Base-by-base conservation (phyloP, 805 yeast species). In the Yarrowia sp. region DNA sequence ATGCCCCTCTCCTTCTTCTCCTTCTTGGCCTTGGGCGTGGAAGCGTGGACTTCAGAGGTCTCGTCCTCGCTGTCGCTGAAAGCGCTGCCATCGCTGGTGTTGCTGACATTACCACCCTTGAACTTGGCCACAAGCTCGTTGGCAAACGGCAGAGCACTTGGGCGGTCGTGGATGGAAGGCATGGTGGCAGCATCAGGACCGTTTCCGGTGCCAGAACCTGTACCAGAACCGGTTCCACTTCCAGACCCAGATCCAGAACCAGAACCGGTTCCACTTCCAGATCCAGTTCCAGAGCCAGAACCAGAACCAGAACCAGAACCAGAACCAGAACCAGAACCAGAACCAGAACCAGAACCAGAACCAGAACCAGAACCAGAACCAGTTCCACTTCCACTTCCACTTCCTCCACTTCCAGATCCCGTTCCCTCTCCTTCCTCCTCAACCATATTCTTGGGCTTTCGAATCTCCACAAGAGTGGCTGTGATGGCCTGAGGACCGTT, bases 41-140 rank as follows among this genome's bases (percentile, higher is more conserved):
- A 11, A 6, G 36, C 28, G 12, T 17, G 11, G 19, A 16, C 35
- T 12, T n/a, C n/a, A n/a, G 24, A n/a, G 6, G 14, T 36, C 28
- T 30, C 52, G 4, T 46, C 52, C 22, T 28, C 52, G 5, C 52
- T 46, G n/a, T 46, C 56, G 24, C n/a, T 19, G 30, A 26, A 26
- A 5, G 30, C 30, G 8, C 30, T 26, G 8, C 8, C 30, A 4
- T 26, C 30, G 30, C 8, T 26, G 4, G 30, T 26, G 30, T 26
- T 26, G 30, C n/a, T n/a, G n/a, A n/a, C n/a, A n/a, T n/a, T n/a
- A n/a, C 26, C 43, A 5, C 51, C 51, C 51, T 41, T 41, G 41
- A 58, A 58, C 51, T 58, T 58, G 63, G 63, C 63, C 38, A 58
- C 63, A 19, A 58, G 63, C 63, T 58, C 63, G 32, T 58, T 43